Percentiles rank a stretch among this genome's conserved stretches.
Evolutionary conservation across 2,329 filamentous ascomycete genomes (phyloP).

Genomic region (Diaporthe vaccinii): DNA sequence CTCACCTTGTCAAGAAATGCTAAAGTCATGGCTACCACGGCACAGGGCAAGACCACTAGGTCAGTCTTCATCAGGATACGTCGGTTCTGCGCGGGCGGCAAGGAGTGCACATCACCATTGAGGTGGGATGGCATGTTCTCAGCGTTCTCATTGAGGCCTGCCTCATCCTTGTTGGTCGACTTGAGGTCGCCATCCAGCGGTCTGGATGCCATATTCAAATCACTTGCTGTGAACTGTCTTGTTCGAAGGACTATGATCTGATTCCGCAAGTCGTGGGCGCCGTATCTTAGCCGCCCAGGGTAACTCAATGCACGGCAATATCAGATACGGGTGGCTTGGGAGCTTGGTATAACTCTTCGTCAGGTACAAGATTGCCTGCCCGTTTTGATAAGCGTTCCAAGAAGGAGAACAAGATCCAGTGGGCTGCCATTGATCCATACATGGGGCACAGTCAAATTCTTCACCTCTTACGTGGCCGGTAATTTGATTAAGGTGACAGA

Average conservation of each 20-base stretch:
- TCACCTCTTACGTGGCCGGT: neutral
- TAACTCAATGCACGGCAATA: neutral
- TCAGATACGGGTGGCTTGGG: neutral
- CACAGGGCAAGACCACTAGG: neutral
- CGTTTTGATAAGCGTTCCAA: neutral
- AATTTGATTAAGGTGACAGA: neutral
- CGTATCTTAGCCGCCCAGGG: neutral
- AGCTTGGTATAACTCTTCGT: neutral
- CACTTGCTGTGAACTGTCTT: neutral
- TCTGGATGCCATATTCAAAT: neutral
- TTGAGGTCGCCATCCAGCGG: neutral
- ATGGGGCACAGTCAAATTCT: neutral
- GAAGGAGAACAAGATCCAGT: neutral
- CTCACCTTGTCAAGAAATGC: constrained; percentile 1
- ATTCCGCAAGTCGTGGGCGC: neutral
- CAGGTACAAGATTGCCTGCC: neutral
- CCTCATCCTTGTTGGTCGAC: neutral
- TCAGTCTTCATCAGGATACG: constrained; percentile 2
- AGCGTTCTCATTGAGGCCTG: neutral
- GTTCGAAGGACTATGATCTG: neutral
- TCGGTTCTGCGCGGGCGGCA: neutral
- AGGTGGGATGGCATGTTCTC: neutral
- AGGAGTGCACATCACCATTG: neutral
- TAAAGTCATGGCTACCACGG: neutral
- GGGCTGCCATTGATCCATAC: neutral